Conservation (phyloP, 345 rosid genomes). For the Hevea brasiliensis region DNA sequence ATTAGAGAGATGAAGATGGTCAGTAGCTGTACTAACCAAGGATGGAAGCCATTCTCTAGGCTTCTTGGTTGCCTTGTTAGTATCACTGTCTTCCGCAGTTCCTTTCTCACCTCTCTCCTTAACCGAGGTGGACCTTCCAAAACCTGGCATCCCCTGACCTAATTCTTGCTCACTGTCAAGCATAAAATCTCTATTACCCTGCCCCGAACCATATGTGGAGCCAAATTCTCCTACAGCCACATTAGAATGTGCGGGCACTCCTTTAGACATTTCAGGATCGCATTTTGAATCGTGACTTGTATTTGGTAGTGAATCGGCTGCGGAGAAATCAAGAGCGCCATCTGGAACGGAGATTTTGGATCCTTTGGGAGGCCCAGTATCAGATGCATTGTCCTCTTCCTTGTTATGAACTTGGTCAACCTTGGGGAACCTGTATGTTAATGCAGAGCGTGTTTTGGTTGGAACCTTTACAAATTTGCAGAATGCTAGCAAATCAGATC, state of each 20-base stretch:
- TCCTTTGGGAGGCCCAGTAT: slow-evolving; percentile 34
- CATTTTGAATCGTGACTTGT: slow-evolving; percentile 31
- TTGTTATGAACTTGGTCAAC: slow-evolving; percentile 35
- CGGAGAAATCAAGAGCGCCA: slow-evolving; percentile 35
- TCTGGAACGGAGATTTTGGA: slow-evolving; percentile 37
- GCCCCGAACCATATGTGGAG: slow-evolving; percentile 36
- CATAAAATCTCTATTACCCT: slow-evolving; percentile 39
- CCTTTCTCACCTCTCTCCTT: slow-evolving; percentile 73
- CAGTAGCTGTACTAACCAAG: slow-evolving; percentile 34
- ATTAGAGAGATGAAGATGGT: slow-evolving; percentile 32
- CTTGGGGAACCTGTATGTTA: slow-evolving; percentile 46
- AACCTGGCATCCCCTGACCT: slow-evolving; percentile 37
- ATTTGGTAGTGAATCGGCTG: slow-evolving; percentile 25
- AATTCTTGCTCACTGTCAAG: slow-evolving; percentile 44
- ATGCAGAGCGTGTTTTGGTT: slow-evolving; percentile 78
- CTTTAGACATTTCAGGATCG: slow-evolving; percentile 41
- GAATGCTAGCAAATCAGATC: slow-evolving; percentile 55
- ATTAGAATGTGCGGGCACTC: slow-evolving; percentile 25
- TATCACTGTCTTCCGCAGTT: slow-evolving; percentile 47
- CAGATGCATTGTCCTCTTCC: slow-evolving; percentile 43
- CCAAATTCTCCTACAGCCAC: slow-evolving; percentile 39
- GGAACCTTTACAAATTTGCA: slow-evolving; percentile 85
- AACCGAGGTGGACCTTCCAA: slow-evolving; percentile 53
- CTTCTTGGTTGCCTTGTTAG: slow-evolving; percentile 53
- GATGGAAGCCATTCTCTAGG: slow-evolving; percentile 68